Conservation (phyloP, 352 stramenopile genomes). For the Pythium volutum region DNA sequence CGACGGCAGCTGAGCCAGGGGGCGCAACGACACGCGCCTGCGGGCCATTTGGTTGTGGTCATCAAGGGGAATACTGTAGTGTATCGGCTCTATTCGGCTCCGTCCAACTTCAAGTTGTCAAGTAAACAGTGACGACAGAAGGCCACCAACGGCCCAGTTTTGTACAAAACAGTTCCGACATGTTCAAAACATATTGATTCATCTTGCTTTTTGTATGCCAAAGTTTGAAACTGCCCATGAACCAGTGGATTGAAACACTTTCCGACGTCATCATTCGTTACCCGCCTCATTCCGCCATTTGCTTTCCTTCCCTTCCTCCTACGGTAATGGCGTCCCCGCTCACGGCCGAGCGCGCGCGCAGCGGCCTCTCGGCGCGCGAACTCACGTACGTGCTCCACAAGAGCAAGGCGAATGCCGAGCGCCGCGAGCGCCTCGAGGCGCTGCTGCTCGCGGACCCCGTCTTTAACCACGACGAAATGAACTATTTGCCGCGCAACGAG, state of each 20-base stretch:
- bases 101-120: slow-evolving; percentile 27
- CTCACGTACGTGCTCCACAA: slow-evolving; percentile 64
- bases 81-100: too few species aligned
- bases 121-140: slow-evolving; percentile 17
- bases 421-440: slow-evolving; percentile 53
- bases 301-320: too few species aligned
- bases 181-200: slow-evolving; percentile 1
- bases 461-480: slow-evolving; percentile 61
- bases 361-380: slow-evolving; percentile 46
- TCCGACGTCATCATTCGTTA: neutral
- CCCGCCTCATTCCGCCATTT: neutral
- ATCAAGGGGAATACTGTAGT: too few species aligned
- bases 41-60: too few species aligned
- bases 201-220: neutral
- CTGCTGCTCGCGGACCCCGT: slow-evolving; percentile 54
- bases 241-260: neutral
- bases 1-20: slow-evolving; percentile 45
- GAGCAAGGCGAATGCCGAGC: slow-evolving; percentile 45
- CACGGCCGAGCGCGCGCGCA: slow-evolving; percentile 38
- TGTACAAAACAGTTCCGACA: slow-evolving; percentile 4
- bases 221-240: neutral
- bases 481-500: slow-evolving; percentile 63
- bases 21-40: neutral
- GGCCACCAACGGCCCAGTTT: neutral
- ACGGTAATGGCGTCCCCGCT: slow-evolving; percentile 16